Evolutionary conservation across 1,139 yeast species (phyloP), one percentile per base, ranked within the genome.

Genomic region (Pichia sp.): DNA sequence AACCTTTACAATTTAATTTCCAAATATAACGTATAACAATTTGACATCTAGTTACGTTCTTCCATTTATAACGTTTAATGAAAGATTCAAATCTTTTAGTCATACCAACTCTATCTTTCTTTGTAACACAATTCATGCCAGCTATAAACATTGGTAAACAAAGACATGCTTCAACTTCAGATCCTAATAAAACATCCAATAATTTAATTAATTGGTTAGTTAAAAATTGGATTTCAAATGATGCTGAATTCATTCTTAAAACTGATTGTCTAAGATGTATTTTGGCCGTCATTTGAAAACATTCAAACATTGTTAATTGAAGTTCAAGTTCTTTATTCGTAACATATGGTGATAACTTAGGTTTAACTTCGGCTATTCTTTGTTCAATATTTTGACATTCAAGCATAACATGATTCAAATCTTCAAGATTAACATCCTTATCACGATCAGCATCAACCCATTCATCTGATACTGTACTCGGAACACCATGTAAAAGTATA

Each of bases 81-180:
- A 77, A 74, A 29, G 66, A 72, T 21, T 74, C 74, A 48, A 83
- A 73, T 45, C 84, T 65, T 18, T 55, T 58, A 37, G 66, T 59
- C 74, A 83, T 79, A 33, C 64, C 57, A 14, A 60, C 60, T 19
- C 86, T 68, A 49, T 77, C 81, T 28, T 54, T 61, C 5, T 63
- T 61, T 1, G 71, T 63, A 8, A 77, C 72, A 52, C 84, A 74
- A 56, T 79, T 80, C 51, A 84, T 73, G 1, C 93, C 91, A 1
- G 88, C 81, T 26, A 84, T 77, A 55, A 85, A 85, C 48, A 82
- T 61, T 1, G 94, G 94, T 59, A 84, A 83, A 33, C 82, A 81
- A 16, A 83, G 61, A 3, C 83, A 76, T 6, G 86, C 80, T 54
- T 83, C 89, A 27, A 82, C 82, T 2, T 76, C 72, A 0, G 89